Conservation (phyloP, 768 basidiomycete genomes). For the Boletus bicolor region DNA sequence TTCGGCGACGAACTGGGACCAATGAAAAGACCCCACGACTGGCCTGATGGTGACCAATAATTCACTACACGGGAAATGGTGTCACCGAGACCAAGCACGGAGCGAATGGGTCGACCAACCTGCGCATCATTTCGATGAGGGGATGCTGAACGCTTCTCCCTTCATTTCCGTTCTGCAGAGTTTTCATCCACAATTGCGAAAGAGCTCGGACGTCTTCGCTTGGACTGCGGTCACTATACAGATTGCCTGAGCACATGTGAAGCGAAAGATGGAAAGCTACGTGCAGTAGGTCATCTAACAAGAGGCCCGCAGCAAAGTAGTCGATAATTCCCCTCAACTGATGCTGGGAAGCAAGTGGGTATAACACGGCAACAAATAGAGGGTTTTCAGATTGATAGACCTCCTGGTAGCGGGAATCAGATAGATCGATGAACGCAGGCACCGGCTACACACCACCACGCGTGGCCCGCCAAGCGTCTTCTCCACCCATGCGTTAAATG, state of each 20-base stretch:
- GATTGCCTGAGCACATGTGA: neutral
- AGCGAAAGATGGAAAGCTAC: neutral
- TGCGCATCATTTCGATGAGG: conserved; percentile 2
- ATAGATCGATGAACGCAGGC: no score
- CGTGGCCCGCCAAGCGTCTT: no score
- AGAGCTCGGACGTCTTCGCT: neutral
- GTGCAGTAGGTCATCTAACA: neutral
- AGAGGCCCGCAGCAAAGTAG: neutral
- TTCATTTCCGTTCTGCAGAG: neutral
- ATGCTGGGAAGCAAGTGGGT: neutral
- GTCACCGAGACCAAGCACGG: neutral
- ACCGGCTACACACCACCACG: no score
- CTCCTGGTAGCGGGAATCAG: no score
- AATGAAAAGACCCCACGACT: conserved; percentile 8
- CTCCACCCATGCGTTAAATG: no score
- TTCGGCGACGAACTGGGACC: conserved; percentile 7
- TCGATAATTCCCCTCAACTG: neutral
- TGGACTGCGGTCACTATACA: neutral
- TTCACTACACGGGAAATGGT: neutral
- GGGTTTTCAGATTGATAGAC: no score
- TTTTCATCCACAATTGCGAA: neutral
- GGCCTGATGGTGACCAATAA: conserved; percentile 3
- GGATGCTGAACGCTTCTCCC: neutral
- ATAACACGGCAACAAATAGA: no score
- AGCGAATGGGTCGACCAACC: conserved; percentile 1